These are phyloP conservation scores for Tremella yokohamensis DNA, from an alignment of 768 basidiomycete species.

Conservation along the genomic window DNA sequence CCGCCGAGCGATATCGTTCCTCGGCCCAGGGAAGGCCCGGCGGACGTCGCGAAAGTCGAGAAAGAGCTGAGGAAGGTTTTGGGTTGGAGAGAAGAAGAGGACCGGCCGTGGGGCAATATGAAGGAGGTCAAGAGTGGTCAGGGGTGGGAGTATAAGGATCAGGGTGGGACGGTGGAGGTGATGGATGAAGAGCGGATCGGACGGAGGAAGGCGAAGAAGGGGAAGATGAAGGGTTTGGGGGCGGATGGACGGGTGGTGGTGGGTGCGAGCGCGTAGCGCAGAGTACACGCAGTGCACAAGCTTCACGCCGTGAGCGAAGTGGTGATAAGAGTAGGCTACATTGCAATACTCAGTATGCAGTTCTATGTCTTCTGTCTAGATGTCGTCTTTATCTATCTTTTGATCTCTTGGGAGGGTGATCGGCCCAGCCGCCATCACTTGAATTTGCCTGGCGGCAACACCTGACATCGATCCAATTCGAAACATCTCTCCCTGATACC, in stretches of 20 bases:
- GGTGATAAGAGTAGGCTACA: too few relatives aligned
- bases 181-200: slow-evolving; percentile 21
- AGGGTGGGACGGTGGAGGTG: slow-evolving; percentile 17
- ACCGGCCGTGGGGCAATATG: slow-evolving; percentile 41
- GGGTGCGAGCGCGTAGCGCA: slow-evolving; percentile 27
- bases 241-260: slow-evolving; percentile 33
- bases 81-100: slow-evolving; percentile 32
- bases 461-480: slow-evolving; percentile 30
- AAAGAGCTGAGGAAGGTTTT: slow-evolving; percentile 38
- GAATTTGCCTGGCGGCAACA: slow-evolving; percentile 16
- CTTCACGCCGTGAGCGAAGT: too few relatives aligned
- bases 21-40: slow-evolving; percentile 22
- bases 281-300: too few relatives aligned
- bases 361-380: too few relatives aligned
- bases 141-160: slow-evolving; percentile 34
- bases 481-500: slow-evolving; percentile 32
- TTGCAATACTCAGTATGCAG: too few relatives aligned
- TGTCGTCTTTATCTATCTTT: too few relatives aligned
- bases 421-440: not conserved
- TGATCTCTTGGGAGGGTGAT: too few relatives aligned
- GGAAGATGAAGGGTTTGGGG: slow-evolving; percentile 29
- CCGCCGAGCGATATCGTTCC: slow-evolving; percentile 29
- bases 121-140: slow-evolving; percentile 23
- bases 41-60: slow-evolving; percentile 21
- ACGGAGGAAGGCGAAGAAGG: slow-evolving; percentile 23